Conservation (phyloP, 1,284 basidiomycete genomes). For the Puccinia brachypodii region DNA sequence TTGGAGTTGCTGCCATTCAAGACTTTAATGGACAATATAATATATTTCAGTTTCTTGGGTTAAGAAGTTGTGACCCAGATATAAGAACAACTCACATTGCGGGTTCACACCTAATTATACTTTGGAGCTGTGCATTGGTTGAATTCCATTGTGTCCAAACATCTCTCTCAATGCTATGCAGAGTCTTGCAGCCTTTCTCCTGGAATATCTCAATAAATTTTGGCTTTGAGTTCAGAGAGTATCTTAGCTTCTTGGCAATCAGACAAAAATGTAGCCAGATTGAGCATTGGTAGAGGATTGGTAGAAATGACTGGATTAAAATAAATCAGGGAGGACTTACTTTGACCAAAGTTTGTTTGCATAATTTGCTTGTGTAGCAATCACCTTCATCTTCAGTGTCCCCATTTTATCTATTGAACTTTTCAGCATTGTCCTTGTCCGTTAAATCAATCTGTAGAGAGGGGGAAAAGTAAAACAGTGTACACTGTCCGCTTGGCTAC, state of each 20-base stretch:
- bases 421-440: background rate
- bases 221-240: background rate
- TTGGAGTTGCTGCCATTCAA: background rate
- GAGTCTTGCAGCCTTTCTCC: background rate
- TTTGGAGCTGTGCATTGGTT: background rate
- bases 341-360: background rate
- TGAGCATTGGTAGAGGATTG: too few relatives aligned
- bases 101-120: background rate
- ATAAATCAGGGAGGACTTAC: too few relatives aligned
- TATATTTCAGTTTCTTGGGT: too few relatives aligned
- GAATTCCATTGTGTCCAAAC: slow-evolving; percentile 1
- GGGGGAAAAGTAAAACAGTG: too few relatives aligned
- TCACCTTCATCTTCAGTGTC: background rate
- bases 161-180: background rate
- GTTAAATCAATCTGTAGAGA: background rate
- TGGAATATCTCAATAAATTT: background rate
- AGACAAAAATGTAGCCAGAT: background rate
- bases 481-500: too few relatives aligned
- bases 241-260: background rate
- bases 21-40: background rate
- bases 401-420: background rate
- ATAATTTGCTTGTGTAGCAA: background rate
- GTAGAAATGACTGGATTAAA: too few relatives aligned
- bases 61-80: background rate
- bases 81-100: background rate